Evolutionary conservation across 2,329 filamentous ascomycete genomes (phyloP), one percentile per base, ranked within the genome.

Genomic region (Tolypocladium ovalisporum): DNA sequence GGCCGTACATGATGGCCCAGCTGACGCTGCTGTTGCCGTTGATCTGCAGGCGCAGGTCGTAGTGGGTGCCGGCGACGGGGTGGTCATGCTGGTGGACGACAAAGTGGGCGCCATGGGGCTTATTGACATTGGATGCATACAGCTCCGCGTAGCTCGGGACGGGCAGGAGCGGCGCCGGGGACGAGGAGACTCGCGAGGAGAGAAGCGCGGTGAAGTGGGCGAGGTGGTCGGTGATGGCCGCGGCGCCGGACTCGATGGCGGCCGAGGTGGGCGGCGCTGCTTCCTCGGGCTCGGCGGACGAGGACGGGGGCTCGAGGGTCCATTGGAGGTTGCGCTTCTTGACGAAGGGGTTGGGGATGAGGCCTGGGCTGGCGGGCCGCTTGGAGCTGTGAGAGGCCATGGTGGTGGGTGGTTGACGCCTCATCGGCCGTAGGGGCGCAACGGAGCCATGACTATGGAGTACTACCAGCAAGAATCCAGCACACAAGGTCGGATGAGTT

Each of bases 81-180:
- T 89, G 86, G 65, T 88, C 85, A 66, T 90, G 86, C 65, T 90
- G 86, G 67, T 89, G 85, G 40, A 89, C 78, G 55, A 89, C 81
- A 65, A 89, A 89, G 67, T 86, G 83, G 10, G 75, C 72, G 22
- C 76, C 76, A 19, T 57, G 49, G 4, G 58, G 44, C 51, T 57
- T 70, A 22, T 67, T 69, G 1, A 62, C 63, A 52, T 70, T 70
- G n/a, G 56, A 54, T 5, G 63, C 60, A 57, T 77, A 79, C 9
- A 79, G 69, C 10, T 63, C 59, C 4, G 64, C 60, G 62, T 75
- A 78, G 3, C 56, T 57, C 1, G 63, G 29, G 24, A 77, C 63
- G 19, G 73, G 58, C 4, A 78, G 65, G 52, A 61, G 68, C 4
- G 74, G 70, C 4, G 61, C 51, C 0, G 22, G 64, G 63, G 54